phyloP scores from a whole-genome alignment of 129 eudicot species.

The Flaveria sonorensis region DNA sequence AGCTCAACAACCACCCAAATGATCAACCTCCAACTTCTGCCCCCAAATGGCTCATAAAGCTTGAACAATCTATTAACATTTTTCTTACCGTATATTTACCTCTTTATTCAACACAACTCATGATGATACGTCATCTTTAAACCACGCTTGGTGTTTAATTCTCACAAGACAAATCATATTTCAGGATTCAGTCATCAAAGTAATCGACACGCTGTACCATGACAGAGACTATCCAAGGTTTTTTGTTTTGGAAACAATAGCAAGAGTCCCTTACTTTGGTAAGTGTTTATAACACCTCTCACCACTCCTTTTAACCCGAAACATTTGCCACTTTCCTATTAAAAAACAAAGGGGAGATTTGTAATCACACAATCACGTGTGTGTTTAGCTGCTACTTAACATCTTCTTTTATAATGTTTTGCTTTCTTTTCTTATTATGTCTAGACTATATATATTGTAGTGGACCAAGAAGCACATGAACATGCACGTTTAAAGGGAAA shows the following conservation, averaged over 20 bases:
- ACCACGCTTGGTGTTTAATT: not conserved
- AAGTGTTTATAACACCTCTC: conserved; percentile 25
- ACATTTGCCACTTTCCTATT: not conserved
- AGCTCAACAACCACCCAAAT: no score
- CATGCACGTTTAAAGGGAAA: no score
- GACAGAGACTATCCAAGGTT: conserved; percentile 91
- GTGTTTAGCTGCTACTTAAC: no score
- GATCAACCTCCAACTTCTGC: conserved; percentile 46
- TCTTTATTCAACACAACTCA: not conserved
- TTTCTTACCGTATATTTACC: conserved; percentile 52
- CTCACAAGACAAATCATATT: not conserved
- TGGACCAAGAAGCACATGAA: no score
- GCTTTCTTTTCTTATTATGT: no score
- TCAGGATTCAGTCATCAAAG: conserved; percentile 95
- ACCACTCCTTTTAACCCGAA: not conserved
- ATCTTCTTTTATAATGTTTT: no score
- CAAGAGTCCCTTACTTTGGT: conserved; percentile 99
- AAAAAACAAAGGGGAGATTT: not conserved
- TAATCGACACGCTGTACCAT: conserved; percentile 82
- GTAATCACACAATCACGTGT: not conserved
- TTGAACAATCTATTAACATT: conserved; percentile 81
- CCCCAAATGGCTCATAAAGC: conserved; percentile 61
- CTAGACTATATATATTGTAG: no score
- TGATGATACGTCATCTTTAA: no score
- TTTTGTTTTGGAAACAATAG: conserved; percentile 94